Conservation (phyloP, 768 basidiomycete genomes). For the Calocera viscosa region DNA sequence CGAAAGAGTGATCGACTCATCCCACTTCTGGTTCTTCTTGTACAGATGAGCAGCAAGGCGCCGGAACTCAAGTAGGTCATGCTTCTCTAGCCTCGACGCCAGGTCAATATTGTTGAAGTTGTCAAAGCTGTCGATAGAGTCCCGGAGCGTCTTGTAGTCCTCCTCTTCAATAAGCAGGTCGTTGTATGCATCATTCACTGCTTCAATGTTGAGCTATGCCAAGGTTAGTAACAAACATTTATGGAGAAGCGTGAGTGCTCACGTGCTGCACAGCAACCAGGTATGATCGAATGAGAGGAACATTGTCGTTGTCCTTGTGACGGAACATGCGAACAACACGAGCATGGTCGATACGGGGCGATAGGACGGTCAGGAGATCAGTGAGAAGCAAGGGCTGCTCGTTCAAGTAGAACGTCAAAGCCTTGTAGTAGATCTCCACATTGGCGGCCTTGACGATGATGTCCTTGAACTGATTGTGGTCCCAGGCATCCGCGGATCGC, state of each 20-base stretch:
- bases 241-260: slow-evolving; percentile 21
- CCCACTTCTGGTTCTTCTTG: slow-evolving; percentile 97
- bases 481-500: slow-evolving; percentile 95
- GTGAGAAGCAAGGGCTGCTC: slow-evolving; percentile 88
- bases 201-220: slow-evolving; percentile 76
- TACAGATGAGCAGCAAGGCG: slow-evolving; percentile 90
- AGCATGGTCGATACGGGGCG: slow-evolving; percentile 86
- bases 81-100: slow-evolving; percentile 73
- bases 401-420: slow-evolving; percentile 84
- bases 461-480: slow-evolving; percentile 99
- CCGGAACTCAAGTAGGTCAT: slow-evolving; percentile 89
- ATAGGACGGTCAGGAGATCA: slow-evolving; percentile 83
- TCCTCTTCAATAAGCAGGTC: slow-evolving; percentile 98
- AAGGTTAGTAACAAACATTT: not conserved
- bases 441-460: slow-evolving; percentile 93
- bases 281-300: slow-evolving; percentile 90
- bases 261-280: slow-evolving; percentile 94
- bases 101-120: slow-evolving; percentile 90
- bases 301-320: slow-evolving; percentile 73
- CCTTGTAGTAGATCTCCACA: slow-evolving; percentile 69
- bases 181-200: slow-evolving; percentile 97
- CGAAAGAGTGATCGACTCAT: slow-evolving; percentile 86
- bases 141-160: slow-evolving; percentile 93
- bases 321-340: slow-evolving; percentile 91
- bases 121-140: slow-evolving; percentile 96